A percentile compares a stretch with the other conserved stretches of the same genome.
These are phyloP conservation scores for Athelia sp. DNA, from an alignment of 1,284 basidiomycete genomes.

Conservation along the genomic window DNA sequence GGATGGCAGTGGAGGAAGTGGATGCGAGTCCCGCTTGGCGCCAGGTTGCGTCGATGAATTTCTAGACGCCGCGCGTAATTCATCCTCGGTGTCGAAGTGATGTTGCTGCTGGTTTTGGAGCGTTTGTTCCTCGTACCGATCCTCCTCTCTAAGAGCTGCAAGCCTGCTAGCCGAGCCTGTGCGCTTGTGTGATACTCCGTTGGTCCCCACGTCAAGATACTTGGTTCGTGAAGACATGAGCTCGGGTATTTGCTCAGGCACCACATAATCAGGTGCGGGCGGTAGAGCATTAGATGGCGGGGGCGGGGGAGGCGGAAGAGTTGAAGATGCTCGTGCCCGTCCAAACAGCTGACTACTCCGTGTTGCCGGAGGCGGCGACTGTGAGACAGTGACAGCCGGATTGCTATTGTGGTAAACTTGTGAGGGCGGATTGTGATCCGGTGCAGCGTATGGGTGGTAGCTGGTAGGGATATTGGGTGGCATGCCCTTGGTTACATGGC, in stretches of 20 bases:
- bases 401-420: conserved; percentile 4
- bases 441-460: conserved; percentile 39
- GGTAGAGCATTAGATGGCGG: conserved; percentile 62
- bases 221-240: conserved; percentile 8
- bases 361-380: conserved; percentile 12
- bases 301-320: conserved; percentile 60
- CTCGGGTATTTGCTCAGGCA: conserved; percentile 24
- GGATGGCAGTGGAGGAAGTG: conserved; percentile 61
- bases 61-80: not conserved
- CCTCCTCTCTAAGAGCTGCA: conserved; percentile 59
- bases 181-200: conserved; percentile 37
- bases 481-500: not conserved
- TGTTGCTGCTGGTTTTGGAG: conserved; percentile 18
- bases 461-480: conserved; percentile 9
- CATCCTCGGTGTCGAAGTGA: conserved; percentile 23
- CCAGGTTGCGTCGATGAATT: conserved; percentile 25
- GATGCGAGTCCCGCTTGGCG: conserved; percentile 49
- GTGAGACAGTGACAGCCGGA: not conserved
- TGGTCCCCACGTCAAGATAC: conserved; percentile 18
- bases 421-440: conserved; percentile 21
- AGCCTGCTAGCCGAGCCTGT: conserved; percentile 54
- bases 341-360: conserved; percentile 22
- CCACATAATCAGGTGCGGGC: conserved; percentile 42
- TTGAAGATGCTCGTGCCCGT: conserved; percentile 51
- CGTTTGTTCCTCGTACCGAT: conserved; percentile 27